Conservation (phyloP, 129 eudicot genomes). For the Scalesia atractyloides region DNA sequence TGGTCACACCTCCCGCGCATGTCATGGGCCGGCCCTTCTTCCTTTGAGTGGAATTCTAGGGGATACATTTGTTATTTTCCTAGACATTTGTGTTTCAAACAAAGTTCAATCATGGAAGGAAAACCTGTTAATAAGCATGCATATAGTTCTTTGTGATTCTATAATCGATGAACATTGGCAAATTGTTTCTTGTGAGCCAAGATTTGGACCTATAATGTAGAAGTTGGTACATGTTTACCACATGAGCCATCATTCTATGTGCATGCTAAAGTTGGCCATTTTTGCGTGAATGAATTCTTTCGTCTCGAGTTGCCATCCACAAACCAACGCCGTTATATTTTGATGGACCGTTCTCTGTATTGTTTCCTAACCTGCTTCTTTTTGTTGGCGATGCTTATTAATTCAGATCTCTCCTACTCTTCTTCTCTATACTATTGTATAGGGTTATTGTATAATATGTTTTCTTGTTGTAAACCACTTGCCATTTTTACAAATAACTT, state of each 20-base stretch:
- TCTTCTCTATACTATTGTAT: background rate
- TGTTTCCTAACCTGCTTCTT: conserved; percentile 17
- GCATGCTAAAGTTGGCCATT: background rate
- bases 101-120: no score
- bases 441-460: background rate
- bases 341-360: conserved; percentile 27
- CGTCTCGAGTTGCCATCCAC: background rate
- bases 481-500: background rate
- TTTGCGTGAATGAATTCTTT: background rate
- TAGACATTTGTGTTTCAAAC: no score
- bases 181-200: background rate
- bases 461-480: background rate
- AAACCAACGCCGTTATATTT: background rate
- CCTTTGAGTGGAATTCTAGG: no score
- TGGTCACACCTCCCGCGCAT: no score
- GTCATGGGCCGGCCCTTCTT: no score
- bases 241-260: conserved; percentile 37
- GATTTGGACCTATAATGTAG: background rate
- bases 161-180: background rate
- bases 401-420: conserved; percentile 22
- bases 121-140: background rate
- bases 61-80: no score
- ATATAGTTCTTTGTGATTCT: background rate
- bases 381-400: conserved; percentile 21
- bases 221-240: conserved; percentile 37